Evolutionary conservation across 306 rosid species (phyloP).

Genomic region (Prunus dulcis): DNA sequence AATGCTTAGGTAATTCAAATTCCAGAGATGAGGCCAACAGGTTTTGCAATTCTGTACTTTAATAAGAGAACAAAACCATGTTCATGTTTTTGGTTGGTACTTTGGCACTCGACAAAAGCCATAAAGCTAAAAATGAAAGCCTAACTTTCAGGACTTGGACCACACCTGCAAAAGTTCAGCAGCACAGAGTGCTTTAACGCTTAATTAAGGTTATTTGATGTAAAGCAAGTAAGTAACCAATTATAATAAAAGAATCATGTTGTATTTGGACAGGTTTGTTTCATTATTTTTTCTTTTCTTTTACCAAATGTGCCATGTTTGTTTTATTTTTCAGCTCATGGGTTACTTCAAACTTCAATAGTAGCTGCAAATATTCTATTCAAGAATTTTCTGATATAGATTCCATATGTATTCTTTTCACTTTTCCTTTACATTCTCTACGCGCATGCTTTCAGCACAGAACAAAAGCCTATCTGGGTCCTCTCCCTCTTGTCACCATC

Average conservation of each 20-base stretch:
- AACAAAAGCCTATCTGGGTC: neutral
- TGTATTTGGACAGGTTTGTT: neutral
- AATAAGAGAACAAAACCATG: neutral
- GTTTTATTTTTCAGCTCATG: too few species aligned
- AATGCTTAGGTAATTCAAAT: too few species aligned
- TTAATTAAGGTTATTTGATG: neutral
- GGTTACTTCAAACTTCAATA: too few species aligned
- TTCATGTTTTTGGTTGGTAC: slow-evolving; percentile 11
- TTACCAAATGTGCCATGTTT: too few species aligned
- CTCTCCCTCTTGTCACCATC: neutral
- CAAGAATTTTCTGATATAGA: too few species aligned
- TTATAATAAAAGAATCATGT: neutral
- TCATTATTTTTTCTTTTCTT: too few species aligned
- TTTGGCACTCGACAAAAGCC: slow-evolving; percentile 15
- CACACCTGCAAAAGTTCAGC: neutral
- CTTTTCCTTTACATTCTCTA: neutral
- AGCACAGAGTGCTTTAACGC: slow-evolving; percentile 4
- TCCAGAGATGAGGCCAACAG: too few species aligned
- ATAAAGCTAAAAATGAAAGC: slow-evolving; percentile 12
- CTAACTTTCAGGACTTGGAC: slow-evolving; percentile 14
- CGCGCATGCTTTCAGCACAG: neutral
- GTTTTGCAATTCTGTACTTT: too few species aligned
- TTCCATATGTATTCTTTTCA: neutral
- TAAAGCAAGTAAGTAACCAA: neutral
- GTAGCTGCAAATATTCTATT: too few species aligned